A percentile compares a stretch with the other conserved stretches of the same genome.
phyloP scores from a whole-genome alignment of 306 rosid genomes.

The Lathyrus sativus region DNA sequence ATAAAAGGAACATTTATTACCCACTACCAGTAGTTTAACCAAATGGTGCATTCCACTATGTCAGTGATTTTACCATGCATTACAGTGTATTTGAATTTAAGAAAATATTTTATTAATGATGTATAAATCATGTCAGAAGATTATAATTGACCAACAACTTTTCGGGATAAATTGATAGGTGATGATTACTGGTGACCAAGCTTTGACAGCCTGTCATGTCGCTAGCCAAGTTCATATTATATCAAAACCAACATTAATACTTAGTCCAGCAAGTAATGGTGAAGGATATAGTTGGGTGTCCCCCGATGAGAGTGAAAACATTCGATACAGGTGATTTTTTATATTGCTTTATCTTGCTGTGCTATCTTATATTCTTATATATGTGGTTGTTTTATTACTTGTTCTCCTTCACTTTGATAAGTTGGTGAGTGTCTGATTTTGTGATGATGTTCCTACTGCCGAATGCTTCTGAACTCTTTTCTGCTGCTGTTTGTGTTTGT shows the following conservation, averaged over 20 bases:
- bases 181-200: slow-evolving; percentile 99
- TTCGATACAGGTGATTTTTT: slow-evolving; percentile 64
- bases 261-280: slow-evolving; percentile 55
- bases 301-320: slow-evolving; percentile 75
- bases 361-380: not conserved
- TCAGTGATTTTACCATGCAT: not conserved
- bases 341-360: not conserved
- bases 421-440: slow-evolving; percentile 16
- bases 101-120: not conserved
- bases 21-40: not conserved
- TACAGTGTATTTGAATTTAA: not conserved
- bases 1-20: not conserved
- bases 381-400: slow-evolving; percentile 16
- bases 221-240: slow-evolving; percentile 95
- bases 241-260: slow-evolving; percentile 85
- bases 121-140: not conserved
- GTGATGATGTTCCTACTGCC: not conserved
- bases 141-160: slow-evolving; percentile 26
- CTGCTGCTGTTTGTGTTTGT: slow-evolving; percentile 5
- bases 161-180: slow-evolving; percentile 53
- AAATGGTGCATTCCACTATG: not conserved
- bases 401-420: slow-evolving; percentile 18
- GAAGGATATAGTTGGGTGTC: slow-evolving; percentile 84
- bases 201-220: slow-evolving; percentile 99
- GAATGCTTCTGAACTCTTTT: not conserved